Conservation (phyloP, 2,329 filamentous ascomycete species). For the Fusarium luffae region DNA sequence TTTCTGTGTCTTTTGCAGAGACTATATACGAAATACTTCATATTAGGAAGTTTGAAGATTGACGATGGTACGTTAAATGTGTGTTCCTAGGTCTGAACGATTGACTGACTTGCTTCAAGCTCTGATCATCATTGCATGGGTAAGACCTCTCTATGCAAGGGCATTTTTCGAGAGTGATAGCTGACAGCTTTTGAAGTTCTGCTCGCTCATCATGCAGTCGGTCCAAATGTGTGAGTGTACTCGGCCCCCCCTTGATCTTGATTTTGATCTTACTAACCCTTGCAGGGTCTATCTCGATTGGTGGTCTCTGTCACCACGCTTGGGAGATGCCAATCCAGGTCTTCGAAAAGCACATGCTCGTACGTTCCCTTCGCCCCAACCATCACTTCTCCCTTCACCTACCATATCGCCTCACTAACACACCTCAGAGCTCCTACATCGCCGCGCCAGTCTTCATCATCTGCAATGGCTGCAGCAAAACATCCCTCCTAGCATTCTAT, state of each 20-base stretch:
- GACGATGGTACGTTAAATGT: slow-evolving; percentile 30
- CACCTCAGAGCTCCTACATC: slow-evolving; percentile 40
- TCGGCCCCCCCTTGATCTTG: rapidly evolving
- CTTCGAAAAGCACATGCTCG: slow-evolving; percentile 39
- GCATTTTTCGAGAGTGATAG: too few relatives aligned
- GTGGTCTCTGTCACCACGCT: slow-evolving; percentile 44
- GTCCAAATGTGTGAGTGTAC: slow-evolving; percentile 36
- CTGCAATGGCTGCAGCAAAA: slow-evolving; percentile 50
- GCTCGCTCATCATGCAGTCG: slow-evolving; percentile 41
- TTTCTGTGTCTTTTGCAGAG: slow-evolving; percentile 37
- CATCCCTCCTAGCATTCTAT: slow-evolving; percentile 52
- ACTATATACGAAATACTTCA: slow-evolving; percentile 46
- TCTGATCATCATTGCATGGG: slow-evolving; percentile 28
- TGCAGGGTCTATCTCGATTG: slow-evolving; percentile 42
- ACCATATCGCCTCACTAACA: not conserved
- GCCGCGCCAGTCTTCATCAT: slow-evolving; percentile 47
- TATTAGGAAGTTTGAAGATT: slow-evolving; percentile 17
- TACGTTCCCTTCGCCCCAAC: not conserved
- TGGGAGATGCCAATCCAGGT: slow-evolving; percentile 44
- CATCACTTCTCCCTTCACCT: too few relatives aligned
- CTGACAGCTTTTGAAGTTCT: slow-evolving; percentile 4
- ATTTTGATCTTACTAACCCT: not conserved
- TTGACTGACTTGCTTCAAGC: slow-evolving; percentile 5
- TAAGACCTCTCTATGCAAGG: too few relatives aligned
- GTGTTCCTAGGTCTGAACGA: rapidly evolving